These are phyloP conservation scores for Colletotrichum acutatum DNA, from an alignment of 2,329 filamentous ascomycete genomes.

Conservation along the genomic window DNA sequence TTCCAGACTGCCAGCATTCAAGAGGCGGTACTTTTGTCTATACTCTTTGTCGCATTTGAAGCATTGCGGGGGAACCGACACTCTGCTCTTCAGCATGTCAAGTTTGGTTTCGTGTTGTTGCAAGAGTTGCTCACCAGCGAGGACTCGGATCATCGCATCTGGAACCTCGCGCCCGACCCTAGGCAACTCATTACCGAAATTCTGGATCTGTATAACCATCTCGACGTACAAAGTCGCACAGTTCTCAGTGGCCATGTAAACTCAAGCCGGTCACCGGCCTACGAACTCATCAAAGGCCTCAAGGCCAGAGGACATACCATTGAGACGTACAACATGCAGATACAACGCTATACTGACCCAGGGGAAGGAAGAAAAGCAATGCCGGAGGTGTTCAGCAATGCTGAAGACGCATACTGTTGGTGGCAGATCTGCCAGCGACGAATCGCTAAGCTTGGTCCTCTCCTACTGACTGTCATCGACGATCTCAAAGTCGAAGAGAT, in stretches of 20 bases:
- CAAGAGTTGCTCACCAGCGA: slow-evolving; percentile 19
- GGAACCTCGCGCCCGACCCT: slow-evolving; percentile 32
- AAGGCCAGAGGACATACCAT: slow-evolving; percentile 24
- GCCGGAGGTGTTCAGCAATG: slow-evolving; percentile 44
- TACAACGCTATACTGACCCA: slow-evolving; percentile 27
- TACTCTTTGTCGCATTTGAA: slow-evolving; percentile 55
- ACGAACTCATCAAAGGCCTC: slow-evolving; percentile 26
- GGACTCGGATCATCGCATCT: slow-evolving; percentile 15
- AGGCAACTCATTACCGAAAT: slow-evolving; percentile 31
- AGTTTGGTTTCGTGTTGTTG: slow-evolving; percentile 46
- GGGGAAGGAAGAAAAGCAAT: slow-evolving; percentile 42
- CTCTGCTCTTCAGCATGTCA: slow-evolving; percentile 53
- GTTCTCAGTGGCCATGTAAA: slow-evolving; percentile 20
- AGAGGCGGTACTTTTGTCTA: slow-evolving; percentile 51
- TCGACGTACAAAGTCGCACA: slow-evolving; percentile 33
- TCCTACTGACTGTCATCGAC: slow-evolving; percentile 25
- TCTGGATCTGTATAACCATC: slow-evolving; percentile 25
- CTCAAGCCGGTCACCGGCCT: slow-evolving; percentile 16
- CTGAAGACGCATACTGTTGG: slow-evolving; percentile 50
- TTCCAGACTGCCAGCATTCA: slow-evolving; percentile 50
- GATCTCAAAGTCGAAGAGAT: slow-evolving; percentile 29
- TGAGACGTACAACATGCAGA: slow-evolving; percentile 32
- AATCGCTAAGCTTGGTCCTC: slow-evolving; percentile 44
- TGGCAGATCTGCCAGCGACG: slow-evolving; percentile 51
- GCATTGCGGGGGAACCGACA: slow-evolving; percentile 52